Percentiles rank a stretch among this genome's conserved stretches.
Evolutionary conservation across 108 stramenopile species (phyloP).

Genomic region (Mayamaea pseudoterrestris): DNA sequence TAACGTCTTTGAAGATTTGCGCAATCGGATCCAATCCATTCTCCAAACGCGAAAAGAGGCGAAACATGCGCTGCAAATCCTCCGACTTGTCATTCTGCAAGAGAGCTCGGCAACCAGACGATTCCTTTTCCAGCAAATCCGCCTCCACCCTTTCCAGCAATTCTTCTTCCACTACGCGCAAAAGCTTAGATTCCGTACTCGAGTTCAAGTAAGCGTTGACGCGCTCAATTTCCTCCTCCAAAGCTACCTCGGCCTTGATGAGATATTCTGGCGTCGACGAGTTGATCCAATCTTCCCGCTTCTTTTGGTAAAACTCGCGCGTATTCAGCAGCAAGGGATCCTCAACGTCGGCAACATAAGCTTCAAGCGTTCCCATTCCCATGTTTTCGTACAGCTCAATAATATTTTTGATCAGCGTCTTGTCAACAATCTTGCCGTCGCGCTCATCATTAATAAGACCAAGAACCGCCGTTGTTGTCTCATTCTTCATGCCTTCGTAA

Average conservation of each 20-base stretch:
- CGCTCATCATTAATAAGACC: constrained; percentile 90
- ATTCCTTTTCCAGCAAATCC: constrained; percentile 93
- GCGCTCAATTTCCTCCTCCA: constrained; percentile 79
- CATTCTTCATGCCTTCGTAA: constrained; percentile 87
- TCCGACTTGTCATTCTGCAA: constrained; percentile 94
- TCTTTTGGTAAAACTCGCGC: constrained; percentile 85
- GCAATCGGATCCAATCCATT: constrained; percentile 93
- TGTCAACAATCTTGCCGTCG: constrained; percentile 90
- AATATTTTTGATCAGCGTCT: constrained; percentile 84
- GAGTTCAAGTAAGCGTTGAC: constrained; percentile 90
- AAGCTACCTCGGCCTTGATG: constrained; percentile 91
- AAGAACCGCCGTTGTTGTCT: constrained; percentile 83
- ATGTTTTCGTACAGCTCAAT: constrained; percentile 94
- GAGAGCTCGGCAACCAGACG: constrained; percentile 88
- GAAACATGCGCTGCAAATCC: constrained; percentile 95
- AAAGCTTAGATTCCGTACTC: constrained; percentile 80
- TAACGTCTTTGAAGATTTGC: constrained; percentile 72
- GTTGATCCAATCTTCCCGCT: constrained; percentile 93
- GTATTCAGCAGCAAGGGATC: constrained; percentile 78
- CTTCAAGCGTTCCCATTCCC: constrained; percentile 90
- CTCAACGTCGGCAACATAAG: constrained; percentile 89
- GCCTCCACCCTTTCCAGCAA: constrained; percentile 89
- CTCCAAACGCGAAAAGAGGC: constrained; percentile 87
- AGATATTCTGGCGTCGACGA: constrained; percentile 96
- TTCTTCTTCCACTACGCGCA: constrained; percentile 89